These are phyloP conservation scores for button mushroom (Agaricus bisporus) DNA, from an alignment of 768 basidiomycete genomes.

Conservation along the genomic window DNA sequence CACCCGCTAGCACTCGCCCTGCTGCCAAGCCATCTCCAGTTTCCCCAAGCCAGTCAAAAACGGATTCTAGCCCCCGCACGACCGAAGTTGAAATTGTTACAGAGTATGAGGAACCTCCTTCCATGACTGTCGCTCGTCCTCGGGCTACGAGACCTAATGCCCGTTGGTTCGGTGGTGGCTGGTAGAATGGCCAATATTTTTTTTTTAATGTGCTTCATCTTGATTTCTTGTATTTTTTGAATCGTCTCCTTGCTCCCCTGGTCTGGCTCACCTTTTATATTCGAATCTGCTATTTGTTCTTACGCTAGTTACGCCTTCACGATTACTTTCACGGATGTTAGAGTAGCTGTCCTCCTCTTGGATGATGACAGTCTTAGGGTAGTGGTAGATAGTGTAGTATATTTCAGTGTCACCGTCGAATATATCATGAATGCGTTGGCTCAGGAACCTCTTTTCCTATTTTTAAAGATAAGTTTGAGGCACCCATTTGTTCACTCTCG, in stretches of 20 bases:
- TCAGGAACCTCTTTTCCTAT: too few species aligned
- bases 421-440: conserved; percentile 1
- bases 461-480: too few species aligned
- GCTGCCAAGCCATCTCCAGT: conserved; percentile 71
- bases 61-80: conserved; percentile 64
- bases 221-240: conserved; percentile 16
- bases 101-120: conserved; percentile 43
- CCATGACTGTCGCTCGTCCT: conserved; percentile 32
- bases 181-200: conserved; percentile 32
- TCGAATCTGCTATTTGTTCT: not conserved
- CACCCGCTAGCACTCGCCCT: conserved; percentile 73
- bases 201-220: conserved; percentile 10
- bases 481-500: too few species aligned
- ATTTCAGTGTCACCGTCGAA: conserved; percentile 17
- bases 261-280: not conserved
- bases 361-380: conserved; percentile 15
- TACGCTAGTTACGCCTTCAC: conserved; percentile 5
- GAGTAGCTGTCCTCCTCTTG: conserved; percentile 11
- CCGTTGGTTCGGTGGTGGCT: conserved; percentile 54
- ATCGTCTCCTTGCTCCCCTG: conserved; percentile 10
- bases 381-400: conserved; percentile 33
- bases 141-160: conserved; percentile 37
- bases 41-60: conserved; percentile 47
- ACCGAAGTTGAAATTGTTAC: conserved; percentile 66
- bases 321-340: conserved; percentile 7